phyloP scores from a whole-genome alignment of 129 eudicot species.

The Centella asiatica region DNA sequence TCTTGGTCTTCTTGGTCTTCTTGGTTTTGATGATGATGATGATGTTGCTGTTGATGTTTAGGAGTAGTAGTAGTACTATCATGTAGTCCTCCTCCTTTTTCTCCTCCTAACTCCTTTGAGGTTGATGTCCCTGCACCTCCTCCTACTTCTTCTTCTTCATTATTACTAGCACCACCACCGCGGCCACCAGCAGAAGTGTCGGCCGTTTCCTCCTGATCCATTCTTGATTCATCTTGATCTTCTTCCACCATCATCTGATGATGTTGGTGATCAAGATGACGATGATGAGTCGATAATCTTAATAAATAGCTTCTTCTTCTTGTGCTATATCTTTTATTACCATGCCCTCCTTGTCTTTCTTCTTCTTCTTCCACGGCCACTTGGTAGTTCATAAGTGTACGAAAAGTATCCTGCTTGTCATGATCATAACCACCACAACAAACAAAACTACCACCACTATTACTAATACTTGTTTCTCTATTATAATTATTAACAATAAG shows the following conservation, averaged over 20 bases:
- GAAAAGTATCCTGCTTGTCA: neutral
- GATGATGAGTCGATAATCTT: neutral
- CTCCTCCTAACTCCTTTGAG: slow-evolving; percentile 18
- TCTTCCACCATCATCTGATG: slow-evolving; percentile 41
- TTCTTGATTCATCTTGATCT: slow-evolving; percentile 45
- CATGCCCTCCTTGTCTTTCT: slow-evolving; percentile 14
- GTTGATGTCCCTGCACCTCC: slow-evolving; percentile 24
- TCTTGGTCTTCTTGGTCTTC: no score
- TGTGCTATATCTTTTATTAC: slow-evolving; percentile 1
- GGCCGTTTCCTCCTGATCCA: no score
- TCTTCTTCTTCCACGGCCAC: no score
- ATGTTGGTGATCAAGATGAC: slow-evolving; percentile 11
- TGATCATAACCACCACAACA: slow-evolving; percentile 6
- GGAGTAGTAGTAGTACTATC: no score
- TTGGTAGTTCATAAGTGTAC: slow-evolving; percentile 15
- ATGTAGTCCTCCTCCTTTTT: no score
- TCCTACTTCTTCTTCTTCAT: slow-evolving; percentile 5
- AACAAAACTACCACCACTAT: neutral
- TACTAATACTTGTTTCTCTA: slow-evolving; percentile 7
- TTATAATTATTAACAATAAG: slow-evolving; percentile 11
- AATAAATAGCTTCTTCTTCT: no score
- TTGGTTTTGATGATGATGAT: neutral
- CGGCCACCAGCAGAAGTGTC: no score
- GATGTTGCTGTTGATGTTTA: neutral
- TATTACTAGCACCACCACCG: slow-evolving; percentile 17